Conservation (phyloP, 1,139 yeast genomes). For the Yamadazyma spencermartinsiae region DNA sequence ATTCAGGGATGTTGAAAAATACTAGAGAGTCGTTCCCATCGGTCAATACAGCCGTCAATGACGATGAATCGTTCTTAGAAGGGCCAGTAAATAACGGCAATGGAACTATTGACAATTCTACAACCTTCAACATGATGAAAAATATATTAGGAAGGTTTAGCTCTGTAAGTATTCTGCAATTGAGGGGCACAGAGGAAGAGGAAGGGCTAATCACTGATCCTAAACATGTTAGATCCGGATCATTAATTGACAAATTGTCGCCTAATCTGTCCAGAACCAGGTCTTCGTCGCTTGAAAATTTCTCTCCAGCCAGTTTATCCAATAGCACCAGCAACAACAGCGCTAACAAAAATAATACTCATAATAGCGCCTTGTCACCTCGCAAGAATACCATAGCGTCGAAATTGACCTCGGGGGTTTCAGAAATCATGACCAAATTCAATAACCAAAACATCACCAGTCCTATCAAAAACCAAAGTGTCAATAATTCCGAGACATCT, state of each 20-base stretch:
- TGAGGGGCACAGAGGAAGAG: conserved; percentile 16
- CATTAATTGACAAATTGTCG: conserved; percentile 31
- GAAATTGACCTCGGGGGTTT: conserved; percentile 41
- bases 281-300: conserved; percentile 37
- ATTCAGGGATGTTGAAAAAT: conserved; percentile 25
- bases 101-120: conserved; percentile 17
- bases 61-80: conserved; percentile 5
- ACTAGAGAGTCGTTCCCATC: conserved; percentile 32
- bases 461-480: conserved; percentile 13
- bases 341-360: not conserved
- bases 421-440: conserved; percentile 45
- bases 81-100: conserved; percentile 11
- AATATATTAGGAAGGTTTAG: conserved; percentile 38
- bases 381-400: conserved; percentile 39
- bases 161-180: conserved; percentile 24
- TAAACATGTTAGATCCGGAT: conserved; percentile 24
- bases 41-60: conserved; percentile 17
- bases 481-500: conserved; percentile 29
- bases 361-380: conserved; percentile 12
- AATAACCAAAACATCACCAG: conserved; percentile 18
- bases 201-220: conserved; percentile 11
- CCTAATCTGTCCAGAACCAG: conserved; percentile 40
- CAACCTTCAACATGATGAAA: conserved; percentile 30
- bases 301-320: conserved; percentile 1
- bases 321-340: not conserved